Evolutionary conservation across 768 basidiomycete species (phyloP), one percentile per base, ranked within the genome.

Genomic region (Mycena latifolia): DNA sequence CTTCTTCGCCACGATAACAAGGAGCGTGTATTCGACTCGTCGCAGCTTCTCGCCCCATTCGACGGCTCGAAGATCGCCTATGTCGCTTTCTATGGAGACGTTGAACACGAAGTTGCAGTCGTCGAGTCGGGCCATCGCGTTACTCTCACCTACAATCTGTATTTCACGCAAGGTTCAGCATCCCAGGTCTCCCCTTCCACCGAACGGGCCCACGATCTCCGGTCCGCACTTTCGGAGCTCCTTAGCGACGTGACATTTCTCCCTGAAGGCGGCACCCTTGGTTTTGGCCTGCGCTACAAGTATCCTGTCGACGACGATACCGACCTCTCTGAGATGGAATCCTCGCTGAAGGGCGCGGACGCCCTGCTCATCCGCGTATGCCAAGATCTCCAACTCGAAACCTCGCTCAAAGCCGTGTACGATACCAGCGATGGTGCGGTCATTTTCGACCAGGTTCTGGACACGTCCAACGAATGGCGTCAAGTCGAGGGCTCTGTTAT

Each of bases 231-330:
- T 6, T 77, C 63, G 5, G 53, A 63, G 12, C 75, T 84, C 18
- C 72, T 85, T 8, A 31, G 65, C 4, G 75, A 81, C 56, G 59
- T 69, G 3, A 31, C 48, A 2, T 80, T 84, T 61, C 73, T 86
- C 11, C 77, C 81, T 0, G 35, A 77, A 3, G 82, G 84, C 8
- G 82, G 83, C 1, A 69, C 59, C 15, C 73, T 86, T 17, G 80
- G 77, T 3, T 86, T 84, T 53, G 77, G 79, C 9, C 71, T 85
- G 11, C 69, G 69, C 1, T 77, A 81, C 69, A 69, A 71, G 55
- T 85, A 84, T 61, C 78, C 80, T 28, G 11, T 39, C 39, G 39
- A 18, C 39, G 39, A 39, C 39, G 39, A 11, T 75, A 76, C 64
- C 48, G 63, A 43, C 29, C 33, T n/a, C n/a, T n/a, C n/a, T n/a